phyloP scores from a whole-genome alignment of 2,329 filamentous ascomycete genomes.

The Thielaviopsis populi region DNA sequence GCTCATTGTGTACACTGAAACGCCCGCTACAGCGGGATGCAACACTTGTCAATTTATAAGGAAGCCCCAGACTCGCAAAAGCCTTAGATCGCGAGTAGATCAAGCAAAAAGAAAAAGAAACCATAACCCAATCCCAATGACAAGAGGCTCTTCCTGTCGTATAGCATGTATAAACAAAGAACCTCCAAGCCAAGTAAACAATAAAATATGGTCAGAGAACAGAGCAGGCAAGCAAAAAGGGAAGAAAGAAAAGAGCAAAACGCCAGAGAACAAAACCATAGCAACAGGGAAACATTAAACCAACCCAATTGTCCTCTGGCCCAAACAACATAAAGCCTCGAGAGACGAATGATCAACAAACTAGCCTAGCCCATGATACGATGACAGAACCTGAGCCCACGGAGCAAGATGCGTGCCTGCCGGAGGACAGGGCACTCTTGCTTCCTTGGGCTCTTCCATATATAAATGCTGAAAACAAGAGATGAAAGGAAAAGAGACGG shows the following conservation, averaged over 20 bases:
- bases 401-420: neutral
- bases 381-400: neutral
- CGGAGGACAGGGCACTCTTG: neutral
- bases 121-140: neutral
- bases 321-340: neutral
- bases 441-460: neutral
- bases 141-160: neutral
- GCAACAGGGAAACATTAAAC: neutral
- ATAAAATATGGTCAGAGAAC: neutral
- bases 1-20: neutral
- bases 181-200: neutral
- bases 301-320: neutral
- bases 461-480: neutral
- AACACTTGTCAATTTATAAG: neutral
- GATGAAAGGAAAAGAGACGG: neutral
- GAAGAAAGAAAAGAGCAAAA: conserved; percentile 12
- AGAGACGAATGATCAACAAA: neutral
- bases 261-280: neutral
- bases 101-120: neutral
- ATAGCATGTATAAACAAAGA: neutral
- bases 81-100: neutral
- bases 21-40: neutral
- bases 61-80: neutral
- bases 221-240: neutral
- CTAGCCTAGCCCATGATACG: neutral